Conservation (phyloP, 495 filamentous ascomycete genomes). For the Penicillium longicatenatum region DNA sequence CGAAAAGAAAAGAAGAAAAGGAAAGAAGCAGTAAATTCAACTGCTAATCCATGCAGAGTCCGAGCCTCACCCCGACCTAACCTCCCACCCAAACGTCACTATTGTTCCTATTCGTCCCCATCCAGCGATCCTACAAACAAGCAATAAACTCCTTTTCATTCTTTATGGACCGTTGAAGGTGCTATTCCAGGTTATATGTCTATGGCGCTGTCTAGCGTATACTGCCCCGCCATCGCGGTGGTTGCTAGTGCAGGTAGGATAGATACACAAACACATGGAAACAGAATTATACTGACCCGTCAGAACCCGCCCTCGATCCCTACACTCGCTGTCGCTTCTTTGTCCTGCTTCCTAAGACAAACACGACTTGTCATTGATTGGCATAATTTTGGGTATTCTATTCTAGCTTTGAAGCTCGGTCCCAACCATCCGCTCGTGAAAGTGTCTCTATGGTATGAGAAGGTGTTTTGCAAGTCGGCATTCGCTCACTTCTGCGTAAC, state of each 20-base stretch:
- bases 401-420: slow-evolving; percentile 71
- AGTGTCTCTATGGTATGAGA: slow-evolving; percentile 77
- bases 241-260: slow-evolving; percentile 73
- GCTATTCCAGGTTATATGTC: slow-evolving; percentile 69
- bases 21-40: background rate
- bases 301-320: slow-evolving; percentile 97
- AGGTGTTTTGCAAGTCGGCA: slow-evolving; percentile 64
- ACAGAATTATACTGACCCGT: slow-evolving; percentile 16
- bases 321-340: slow-evolving; percentile 71
- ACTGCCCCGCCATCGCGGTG: slow-evolving; percentile 69
- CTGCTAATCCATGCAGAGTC: slow-evolving; percentile 48
- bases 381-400: slow-evolving; percentile 99
- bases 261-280: background rate
- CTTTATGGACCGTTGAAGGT: slow-evolving; percentile 85
- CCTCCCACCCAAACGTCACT: slow-evolving; percentile 62
- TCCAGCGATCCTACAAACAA: slow-evolving; percentile 64
- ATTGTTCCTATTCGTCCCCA: slow-evolving; percentile 65
- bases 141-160: slow-evolving; percentile 74
- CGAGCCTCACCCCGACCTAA: slow-evolving; percentile 74
- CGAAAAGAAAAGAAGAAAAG: background rate
- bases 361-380: slow-evolving; percentile 90
- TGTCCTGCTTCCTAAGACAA: slow-evolving; percentile 75
- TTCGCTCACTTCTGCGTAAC: slow-evolving; percentile 84
- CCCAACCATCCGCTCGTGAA: slow-evolving; percentile 71
- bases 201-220: slow-evolving; percentile 75